Conservation (phyloP, 176 grass and related monocot genomes). For the Phyllostachys edulis region DNA sequence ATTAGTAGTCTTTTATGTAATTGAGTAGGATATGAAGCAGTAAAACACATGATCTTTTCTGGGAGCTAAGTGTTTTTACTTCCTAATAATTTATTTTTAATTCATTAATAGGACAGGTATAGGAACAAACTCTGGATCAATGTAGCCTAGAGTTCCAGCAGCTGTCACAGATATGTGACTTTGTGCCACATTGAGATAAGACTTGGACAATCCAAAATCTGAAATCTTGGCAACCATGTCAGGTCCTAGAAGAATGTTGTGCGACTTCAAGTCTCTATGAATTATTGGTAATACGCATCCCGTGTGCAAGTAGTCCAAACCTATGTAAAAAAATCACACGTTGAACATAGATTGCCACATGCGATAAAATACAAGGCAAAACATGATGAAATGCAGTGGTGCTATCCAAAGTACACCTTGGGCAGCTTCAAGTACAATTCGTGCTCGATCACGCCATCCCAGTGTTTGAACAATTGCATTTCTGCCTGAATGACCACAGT, state of each 20-base stretch:
- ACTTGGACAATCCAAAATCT: constrained; percentile 60
- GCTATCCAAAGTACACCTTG: constrained; percentile 6
- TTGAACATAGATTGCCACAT: not conserved
- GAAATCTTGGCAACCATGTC: constrained; percentile 48
- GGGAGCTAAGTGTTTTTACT: not conserved
- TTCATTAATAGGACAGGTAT: not conserved
- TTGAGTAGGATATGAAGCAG: too few species aligned
- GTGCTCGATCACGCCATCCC: constrained; percentile 34
- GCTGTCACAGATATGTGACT: constrained; percentile 19
- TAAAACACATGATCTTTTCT: too few species aligned
- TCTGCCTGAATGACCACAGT: constrained; percentile 26
- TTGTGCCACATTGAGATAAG: constrained; percentile 10
- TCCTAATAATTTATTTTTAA: not conserved
- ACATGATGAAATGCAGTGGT: not conserved
- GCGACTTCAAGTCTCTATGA: constrained; percentile 56
- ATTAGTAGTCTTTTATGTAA: too few species aligned
- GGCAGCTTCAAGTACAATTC: constrained; percentile 42
- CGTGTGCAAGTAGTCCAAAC: constrained; percentile 60
- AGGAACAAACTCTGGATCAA: constrained; percentile 60
- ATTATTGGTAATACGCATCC: constrained; percentile 39
- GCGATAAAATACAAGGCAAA: not conserved
- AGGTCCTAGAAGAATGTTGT: constrained; percentile 55
- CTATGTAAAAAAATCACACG: not conserved
- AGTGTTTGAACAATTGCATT: constrained; percentile 1
- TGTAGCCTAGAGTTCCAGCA: constrained; percentile 52